Conservation (phyloP, 2,329 filamentous ascomycete species). For the Trichophyton verrucosum region DNA sequence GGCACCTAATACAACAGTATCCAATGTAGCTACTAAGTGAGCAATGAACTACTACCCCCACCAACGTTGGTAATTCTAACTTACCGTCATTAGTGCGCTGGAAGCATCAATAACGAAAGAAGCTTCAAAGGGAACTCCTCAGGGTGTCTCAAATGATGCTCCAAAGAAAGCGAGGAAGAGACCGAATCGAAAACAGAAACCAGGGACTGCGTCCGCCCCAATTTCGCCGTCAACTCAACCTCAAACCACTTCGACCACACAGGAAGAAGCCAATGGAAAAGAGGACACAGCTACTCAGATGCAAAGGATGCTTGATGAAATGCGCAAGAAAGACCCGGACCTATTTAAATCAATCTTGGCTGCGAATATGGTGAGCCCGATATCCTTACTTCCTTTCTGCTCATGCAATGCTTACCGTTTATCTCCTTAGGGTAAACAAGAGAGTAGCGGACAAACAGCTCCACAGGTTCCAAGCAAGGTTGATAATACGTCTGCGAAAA, state of each 20-base stretch:
- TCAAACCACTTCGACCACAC: not conserved
- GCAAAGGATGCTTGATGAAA: constrained; percentile 44
- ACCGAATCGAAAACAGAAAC: not conserved
- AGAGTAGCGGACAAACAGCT: not conserved
- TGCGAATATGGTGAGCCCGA: constrained; percentile 28
- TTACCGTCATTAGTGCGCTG: not conserved
- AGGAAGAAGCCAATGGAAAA: not conserved
- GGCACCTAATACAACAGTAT: not conserved
- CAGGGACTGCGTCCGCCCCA: not conserved
- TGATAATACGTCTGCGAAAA: not conserved
- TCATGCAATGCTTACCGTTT: not conserved
- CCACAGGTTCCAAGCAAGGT: not conserved
- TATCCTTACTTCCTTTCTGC: not conserved
- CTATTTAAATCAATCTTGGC: constrained; percentile 44
- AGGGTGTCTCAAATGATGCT: not conserved
- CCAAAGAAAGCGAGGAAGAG: not conserved
- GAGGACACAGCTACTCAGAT: constrained; percentile 40
- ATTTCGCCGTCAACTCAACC: not conserved
- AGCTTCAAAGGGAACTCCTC: not conserved
- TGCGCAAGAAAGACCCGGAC: constrained; percentile 45
- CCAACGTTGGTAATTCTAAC: not conserved
- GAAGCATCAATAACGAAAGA: not conserved
- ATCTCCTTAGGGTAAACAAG: not conserved
- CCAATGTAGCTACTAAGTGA: not conserved
- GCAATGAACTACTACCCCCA: not conserved